Evolutionary conservation across 768 basidiomycete genomes (phyloP).

Genomic region (Gyrodon lividus): DNA sequence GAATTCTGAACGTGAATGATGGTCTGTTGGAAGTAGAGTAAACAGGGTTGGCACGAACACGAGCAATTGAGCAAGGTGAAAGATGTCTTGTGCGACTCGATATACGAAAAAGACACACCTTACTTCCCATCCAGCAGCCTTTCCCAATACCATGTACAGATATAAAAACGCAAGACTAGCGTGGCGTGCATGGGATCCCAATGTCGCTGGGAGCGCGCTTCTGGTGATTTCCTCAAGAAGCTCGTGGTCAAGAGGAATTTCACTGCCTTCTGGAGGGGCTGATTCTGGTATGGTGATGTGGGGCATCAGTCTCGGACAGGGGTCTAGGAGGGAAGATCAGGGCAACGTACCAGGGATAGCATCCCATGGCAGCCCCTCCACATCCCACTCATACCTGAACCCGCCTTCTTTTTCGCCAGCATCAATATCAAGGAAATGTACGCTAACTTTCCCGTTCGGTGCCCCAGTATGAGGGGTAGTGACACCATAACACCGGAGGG

Average conservation of each 20-base stretch:
- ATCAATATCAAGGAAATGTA: conserved; percentile 78
- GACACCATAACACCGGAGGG: conserved; percentile 91
- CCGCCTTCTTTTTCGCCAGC: conserved; percentile 25
- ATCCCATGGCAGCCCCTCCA: conserved; percentile 78
- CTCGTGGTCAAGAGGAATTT: conserved; percentile 59
- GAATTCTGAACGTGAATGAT: conserved; percentile 74
- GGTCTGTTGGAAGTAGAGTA: conserved; percentile 46
- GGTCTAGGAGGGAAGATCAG: neutral
- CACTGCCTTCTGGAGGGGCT: conserved; percentile 18
- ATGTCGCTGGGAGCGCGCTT: conserved; percentile 33
- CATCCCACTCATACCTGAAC: conserved; percentile 80
- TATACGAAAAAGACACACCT: conserved; percentile 47
- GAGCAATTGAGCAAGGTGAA: conserved; percentile 11
- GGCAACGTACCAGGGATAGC: conserved; percentile 44
- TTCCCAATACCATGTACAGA: conserved; percentile 77
- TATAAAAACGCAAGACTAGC: conserved; percentile 84
- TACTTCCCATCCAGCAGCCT: conserved; percentile 39
- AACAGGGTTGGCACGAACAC: neutral
- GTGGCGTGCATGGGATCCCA: conserved; percentile 38
- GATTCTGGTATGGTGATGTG: neutral
- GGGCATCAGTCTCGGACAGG: neutral
- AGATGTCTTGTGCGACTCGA: conserved; percentile 12
- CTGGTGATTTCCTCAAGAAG: conserved; percentile 70
- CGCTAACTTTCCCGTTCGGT: conserved; percentile 43
- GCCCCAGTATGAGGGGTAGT: conserved; percentile 68